A percentile compares a stretch with the other conserved stretches of the same genome.
Evolutionary conservation across 2,329 filamentous ascomycete genomes (phyloP).

Genomic region (Trichothecium roseum): DNA sequence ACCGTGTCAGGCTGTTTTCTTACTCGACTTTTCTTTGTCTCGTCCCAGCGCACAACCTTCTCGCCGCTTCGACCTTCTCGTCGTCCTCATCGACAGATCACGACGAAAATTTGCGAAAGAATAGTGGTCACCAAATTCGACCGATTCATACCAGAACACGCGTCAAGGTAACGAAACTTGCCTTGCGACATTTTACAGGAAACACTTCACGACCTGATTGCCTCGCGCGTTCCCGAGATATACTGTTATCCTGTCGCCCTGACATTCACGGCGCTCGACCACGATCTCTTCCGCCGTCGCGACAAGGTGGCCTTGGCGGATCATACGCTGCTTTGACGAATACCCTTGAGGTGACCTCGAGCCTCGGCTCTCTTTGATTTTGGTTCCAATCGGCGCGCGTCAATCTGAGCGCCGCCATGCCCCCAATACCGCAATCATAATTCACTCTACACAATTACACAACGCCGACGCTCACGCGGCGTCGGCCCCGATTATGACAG

Average conservation of each 20-base stretch:
- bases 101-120: slow-evolving; percentile 20
- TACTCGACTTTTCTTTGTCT: slow-evolving; percentile 9
- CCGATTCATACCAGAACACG: slow-evolving; percentile 13
- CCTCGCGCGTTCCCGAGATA: slow-evolving; percentile 2
- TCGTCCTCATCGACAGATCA: slow-evolving; percentile 16
- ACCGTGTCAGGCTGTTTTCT: slow-evolving; percentile 2
- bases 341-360: background rate
- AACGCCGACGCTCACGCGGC: slow-evolving; percentile 23
- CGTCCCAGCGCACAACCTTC: slow-evolving; percentile 8
- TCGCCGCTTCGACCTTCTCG: slow-evolving; percentile 12
- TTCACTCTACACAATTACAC: slow-evolving; percentile 20
- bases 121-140: slow-evolving; percentile 7
- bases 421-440: slow-evolving; percentile 41
- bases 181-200: slow-evolving; percentile 4
- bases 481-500: slow-evolving; percentile 51
- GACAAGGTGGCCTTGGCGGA: background rate
- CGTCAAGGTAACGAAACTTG: slow-evolving; percentile 8
- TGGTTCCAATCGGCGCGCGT: slow-evolving; percentile 25
- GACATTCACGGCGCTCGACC: background rate
- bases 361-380: slow-evolving; percentile 10
- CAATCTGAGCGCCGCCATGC: slow-evolving; percentile 47
- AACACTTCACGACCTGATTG: slow-evolving; percentile 4
- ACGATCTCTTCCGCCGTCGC: slow-evolving; percentile 6
- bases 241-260: background rate
- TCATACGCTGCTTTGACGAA: background rate